Evolutionary conservation across 2,329 filamentous ascomycete species (phyloP), one percentile per base, ranked within the genome.

Genomic region (Clarireedia homoeocarpa): DNA sequence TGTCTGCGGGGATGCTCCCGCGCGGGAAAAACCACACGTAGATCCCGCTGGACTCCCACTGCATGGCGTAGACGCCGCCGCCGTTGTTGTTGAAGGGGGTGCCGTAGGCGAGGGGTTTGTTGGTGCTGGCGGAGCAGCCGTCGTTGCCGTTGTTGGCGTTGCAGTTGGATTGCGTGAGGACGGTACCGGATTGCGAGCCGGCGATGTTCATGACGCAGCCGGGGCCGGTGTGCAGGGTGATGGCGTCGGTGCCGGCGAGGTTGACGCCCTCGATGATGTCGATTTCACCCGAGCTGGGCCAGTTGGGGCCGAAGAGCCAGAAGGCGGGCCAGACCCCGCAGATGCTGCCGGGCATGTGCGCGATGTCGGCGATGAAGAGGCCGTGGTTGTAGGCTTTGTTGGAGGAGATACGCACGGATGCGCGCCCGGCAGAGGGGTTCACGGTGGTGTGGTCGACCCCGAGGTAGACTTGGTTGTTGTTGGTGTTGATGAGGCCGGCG

Each of bases 241-340:
- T 76, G 47, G 76, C 71, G 69, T 87, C 81, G 57, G 75, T 71
- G 2, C 72, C 68, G 59, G 83, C 78, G 23, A 75, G 72, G 72
- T 89, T 88, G 57, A 90, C 85, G 39, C 86, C 87, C 73, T 91
- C 88, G 63, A 91, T 82, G 65, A 91, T 86, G 69, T 92, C 88
- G 64, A 92, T 88, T 72, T 91, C 88, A 48, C 88, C 88, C 6
- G 75, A 74, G 44, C 69, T 69, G 1, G 88, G 88, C 88, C 88
- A 91, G 66, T 58, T 56, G n/a, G 77, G 74, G 15, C 86, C 87
- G 36, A 89, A 68, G 2, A 62, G 63, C 67, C 72, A 78, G 67
- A 80, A 81, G 6, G 81, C 80, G 23, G 81, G 81, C 82, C 82
- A 85, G 5, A 76, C 75, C 2, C 82, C 82, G 61, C 82, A 85